Conservation (phyloP, 1,284 basidiomycete genomes). For the Acaromyces ingoldii region DNA sequence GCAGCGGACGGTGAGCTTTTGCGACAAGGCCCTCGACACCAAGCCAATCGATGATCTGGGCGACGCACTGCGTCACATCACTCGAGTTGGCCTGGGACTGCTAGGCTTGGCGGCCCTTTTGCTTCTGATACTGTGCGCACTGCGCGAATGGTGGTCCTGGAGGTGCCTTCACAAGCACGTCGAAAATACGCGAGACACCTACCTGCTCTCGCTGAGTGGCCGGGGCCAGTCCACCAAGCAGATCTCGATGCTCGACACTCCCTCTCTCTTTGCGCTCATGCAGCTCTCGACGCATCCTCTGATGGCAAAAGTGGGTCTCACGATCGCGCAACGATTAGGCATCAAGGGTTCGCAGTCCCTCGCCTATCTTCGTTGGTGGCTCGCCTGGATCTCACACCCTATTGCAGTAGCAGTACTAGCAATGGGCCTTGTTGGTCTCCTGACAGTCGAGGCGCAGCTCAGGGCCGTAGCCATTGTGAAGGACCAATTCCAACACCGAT, state of each 20-base stretch:
- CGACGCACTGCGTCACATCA: slow-evolving; percentile 14
- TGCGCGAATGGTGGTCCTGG: slow-evolving; percentile 30
- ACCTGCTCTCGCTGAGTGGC: neutral
- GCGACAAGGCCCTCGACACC: slow-evolving; percentile 23
- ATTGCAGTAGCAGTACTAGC: slow-evolving; percentile 82
- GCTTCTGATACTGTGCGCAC: slow-evolving; percentile 16
- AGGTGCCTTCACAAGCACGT: slow-evolving; percentile 20
- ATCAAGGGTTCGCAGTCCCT: slow-evolving; percentile 13
- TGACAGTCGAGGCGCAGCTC: slow-evolving; percentile 81
- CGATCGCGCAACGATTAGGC: slow-evolving; percentile 13
- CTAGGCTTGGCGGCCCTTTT: slow-evolving; percentile 17
- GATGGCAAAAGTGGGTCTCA: slow-evolving; percentile 16
- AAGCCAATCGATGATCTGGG: slow-evolving; percentile 26
- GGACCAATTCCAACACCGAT: slow-evolving; percentile 8
- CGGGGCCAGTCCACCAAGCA: no score
- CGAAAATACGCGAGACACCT: slow-evolving; percentile 9
- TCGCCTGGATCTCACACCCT: slow-evolving; percentile 82
- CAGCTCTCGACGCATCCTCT: slow-evolving; percentile 32
- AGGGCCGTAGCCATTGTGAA: slow-evolving; percentile 53
- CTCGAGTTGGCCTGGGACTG: slow-evolving; percentile 15
- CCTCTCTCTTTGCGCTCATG: slow-evolving; percentile 21
- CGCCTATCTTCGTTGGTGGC: slow-evolving; percentile 64
- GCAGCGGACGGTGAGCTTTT: slow-evolving; percentile 21
- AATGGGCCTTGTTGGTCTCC: slow-evolving; percentile 81
- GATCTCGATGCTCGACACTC: slow-evolving; percentile 13